Evolutionary conservation across 2,329 filamentous ascomycete species (phyloP).

Genomic region (Cladophialophora chaetospira): DNA sequence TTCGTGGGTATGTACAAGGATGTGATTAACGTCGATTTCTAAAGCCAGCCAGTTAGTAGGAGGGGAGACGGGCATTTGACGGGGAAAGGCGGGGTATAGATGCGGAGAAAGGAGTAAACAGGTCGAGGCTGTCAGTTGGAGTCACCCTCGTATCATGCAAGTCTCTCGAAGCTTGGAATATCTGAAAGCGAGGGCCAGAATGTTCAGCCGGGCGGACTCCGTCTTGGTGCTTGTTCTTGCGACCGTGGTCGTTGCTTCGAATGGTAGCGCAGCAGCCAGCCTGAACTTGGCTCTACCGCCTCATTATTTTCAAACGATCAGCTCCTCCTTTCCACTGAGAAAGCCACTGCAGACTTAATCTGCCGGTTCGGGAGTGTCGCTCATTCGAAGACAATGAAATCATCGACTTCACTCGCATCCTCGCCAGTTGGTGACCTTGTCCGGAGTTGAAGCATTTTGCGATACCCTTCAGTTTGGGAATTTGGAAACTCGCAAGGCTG

Average conservation of each 20-base stretch:
- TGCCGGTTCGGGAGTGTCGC: background rate
- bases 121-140: background rate
- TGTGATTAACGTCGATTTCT: too few relatives aligned
- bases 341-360: too few relatives aligned
- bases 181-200: background rate
- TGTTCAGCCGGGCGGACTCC: background rate
- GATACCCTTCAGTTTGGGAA: conserved; percentile 80
- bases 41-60: background rate
- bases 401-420: background rate
- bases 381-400: background rate
- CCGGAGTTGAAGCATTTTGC: conserved; percentile 40
- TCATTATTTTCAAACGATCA: too few relatives aligned
- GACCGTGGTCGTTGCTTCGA: too few relatives aligned
- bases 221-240: background rate
- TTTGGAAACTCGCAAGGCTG: conserved; percentile 81
- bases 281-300: too few relatives aligned
- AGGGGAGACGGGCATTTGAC: too few relatives aligned
- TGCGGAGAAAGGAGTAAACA: background rate
- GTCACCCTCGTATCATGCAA: background rate
- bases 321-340: too few relatives aligned
- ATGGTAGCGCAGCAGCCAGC: too few relatives aligned
- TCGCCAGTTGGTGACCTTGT: background rate
- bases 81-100: background rate
- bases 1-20: too few relatives aligned
- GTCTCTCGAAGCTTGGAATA: background rate